Conservation (phyloP, 2,329 filamentous ascomycete species). For the Fusarium chlamydosporum region DNA sequence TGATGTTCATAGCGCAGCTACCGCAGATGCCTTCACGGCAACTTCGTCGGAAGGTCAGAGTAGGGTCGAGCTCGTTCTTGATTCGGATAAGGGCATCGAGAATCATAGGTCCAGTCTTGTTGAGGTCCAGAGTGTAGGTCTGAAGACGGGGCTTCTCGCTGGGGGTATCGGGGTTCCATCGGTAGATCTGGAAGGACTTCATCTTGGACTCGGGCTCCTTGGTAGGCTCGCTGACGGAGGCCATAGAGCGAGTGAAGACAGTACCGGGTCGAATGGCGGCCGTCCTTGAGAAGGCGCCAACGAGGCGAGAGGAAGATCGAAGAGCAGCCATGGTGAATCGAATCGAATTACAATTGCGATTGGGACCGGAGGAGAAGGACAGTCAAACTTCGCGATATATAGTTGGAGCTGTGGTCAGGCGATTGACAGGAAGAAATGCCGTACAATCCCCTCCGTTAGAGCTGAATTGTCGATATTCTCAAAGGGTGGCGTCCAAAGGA, state of each 20-base stretch:
- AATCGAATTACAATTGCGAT: constrained; percentile 40
- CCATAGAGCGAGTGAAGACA: constrained; percentile 67
- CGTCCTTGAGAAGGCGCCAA: constrained; percentile 62
- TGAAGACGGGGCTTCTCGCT: constrained; percentile 96
- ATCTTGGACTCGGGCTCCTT: constrained; percentile 75
- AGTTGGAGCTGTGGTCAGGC: constrained; percentile 40
- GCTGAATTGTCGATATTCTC: constrained; percentile 43
- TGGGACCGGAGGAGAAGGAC: constrained; percentile 49
- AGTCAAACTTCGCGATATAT: constrained; percentile 46
- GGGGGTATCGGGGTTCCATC: constrained; percentile 96
- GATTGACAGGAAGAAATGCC: constrained; percentile 50
- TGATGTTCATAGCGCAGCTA: constrained; percentile 99
- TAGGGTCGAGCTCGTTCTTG: constrained; percentile 99
- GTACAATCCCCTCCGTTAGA: constrained; percentile 51
- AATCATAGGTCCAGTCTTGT: constrained; percentile 99
- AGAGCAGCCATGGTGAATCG: constrained; percentile 69
- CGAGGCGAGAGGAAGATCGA: constrained; percentile 69
- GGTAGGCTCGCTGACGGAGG: constrained; percentile 70
- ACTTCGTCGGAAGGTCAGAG: constrained; percentile 93
- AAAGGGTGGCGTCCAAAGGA: constrained; percentile 45
- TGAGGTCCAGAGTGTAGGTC: constrained; percentile 92
- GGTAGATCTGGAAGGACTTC: constrained; percentile 99
- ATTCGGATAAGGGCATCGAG: constrained; percentile 96
- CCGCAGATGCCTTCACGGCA: constrained; percentile 99
- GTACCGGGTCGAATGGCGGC: constrained; percentile 59